Conservation (phyloP, 2,329 filamentous ascomycete genomes). For the Chrysosphaeria jannelii region DNA sequence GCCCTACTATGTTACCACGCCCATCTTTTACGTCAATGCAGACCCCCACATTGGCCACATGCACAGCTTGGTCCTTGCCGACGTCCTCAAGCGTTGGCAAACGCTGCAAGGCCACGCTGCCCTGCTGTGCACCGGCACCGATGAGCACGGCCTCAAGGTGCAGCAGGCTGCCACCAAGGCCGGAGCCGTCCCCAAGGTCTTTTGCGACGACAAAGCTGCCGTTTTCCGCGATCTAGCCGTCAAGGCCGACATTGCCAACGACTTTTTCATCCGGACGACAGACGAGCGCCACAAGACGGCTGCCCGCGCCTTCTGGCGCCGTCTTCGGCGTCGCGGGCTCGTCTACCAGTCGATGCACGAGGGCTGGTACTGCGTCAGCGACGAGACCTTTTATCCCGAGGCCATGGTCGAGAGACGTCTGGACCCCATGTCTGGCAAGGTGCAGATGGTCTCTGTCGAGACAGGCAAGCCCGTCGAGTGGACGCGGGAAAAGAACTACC, state of each 20-base stretch:
- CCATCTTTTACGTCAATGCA: constrained; percentile 97
- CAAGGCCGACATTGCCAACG: constrained; percentile 38
- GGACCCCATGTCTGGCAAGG: constrained; percentile 53
- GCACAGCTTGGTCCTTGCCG: constrained; percentile 72
- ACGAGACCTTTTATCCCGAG: constrained; percentile 84
- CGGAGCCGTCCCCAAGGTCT: constrained; percentile 42
- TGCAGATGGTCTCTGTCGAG: constrained; percentile 57
- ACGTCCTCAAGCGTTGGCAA: constrained; percentile 83
- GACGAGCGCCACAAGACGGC: constrained; percentile 54
- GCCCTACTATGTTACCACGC: constrained; percentile 83
- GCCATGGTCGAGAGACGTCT: constrained; percentile 41
- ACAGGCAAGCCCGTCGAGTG: constrained; percentile 85
- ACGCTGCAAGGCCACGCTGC: constrained; percentile 29
- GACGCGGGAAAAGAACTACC: constrained; percentile 80
- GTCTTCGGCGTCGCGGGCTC: constrained; percentile 42
- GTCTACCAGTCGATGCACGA: constrained; percentile 69
- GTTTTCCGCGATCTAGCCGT: constrained; percentile 50
- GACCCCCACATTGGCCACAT: constrained; percentile 86
- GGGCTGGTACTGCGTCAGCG: constrained; percentile 90
- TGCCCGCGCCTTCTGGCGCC: constrained; percentile 69
- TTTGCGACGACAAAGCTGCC: constrained; percentile 61
- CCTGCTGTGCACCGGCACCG: constrained; percentile 65
- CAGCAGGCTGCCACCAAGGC: constrained; percentile 55
- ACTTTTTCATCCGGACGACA: constrained; percentile 82
- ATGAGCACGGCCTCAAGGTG: constrained; percentile 95